Base-by-base conservation (phyloP, 2,329 filamentous ascomycete genomes). In the Emergomyces africanus region DNA sequence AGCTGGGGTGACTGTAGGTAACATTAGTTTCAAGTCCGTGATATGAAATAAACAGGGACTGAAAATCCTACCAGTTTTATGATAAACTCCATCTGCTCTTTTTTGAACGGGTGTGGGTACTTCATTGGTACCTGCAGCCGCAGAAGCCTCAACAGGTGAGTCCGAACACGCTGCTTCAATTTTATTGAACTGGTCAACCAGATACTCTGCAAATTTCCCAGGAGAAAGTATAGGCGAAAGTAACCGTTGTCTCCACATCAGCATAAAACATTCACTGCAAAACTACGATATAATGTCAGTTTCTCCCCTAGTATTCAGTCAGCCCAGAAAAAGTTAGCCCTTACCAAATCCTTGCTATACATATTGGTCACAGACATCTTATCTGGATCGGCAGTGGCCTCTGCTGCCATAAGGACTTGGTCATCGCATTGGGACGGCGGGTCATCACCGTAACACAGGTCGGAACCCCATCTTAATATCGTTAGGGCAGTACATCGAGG, bases 221-320 rank as follows among this genome's bases (percentile, higher is more conserved):
- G 62, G 55, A 42, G 61, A 59, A 35, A 63, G 59, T 12, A 59
- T 46, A 20, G 63, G 61, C 1, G 61, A 63, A 48, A 62, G 60
- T 23, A 64, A 53, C 14, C 61, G 54, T 42, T 64, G 63, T 33
- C 57, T 63, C 63, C 63, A 64, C 6, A 64, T 57, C 42, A 62
- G 55, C 12, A 64, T 53, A 41, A 64, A 64, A 42, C 63, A 64
- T 57, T 64, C 63, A 58, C 61, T 63, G 42, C 63, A 64, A 48
- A 63, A 64, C 63, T 64, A 59, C 23, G 48, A 44, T 49, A 42
- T 25, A 33, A 35, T 28, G 41, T 46, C 30, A 59, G 51, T 46
- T 20, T 10, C 8, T 23, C 18, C 35, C 18, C 18, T 2, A n/a
- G n/a, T n/a, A 41, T 10, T 8, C 15, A 39, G 37, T 46, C 18